A percentile compares a stretch with the other conserved stretches of the same genome.
phyloP scores from a whole-genome alignment of 116 monocot genomes.

The Zostera marina region DNA sequence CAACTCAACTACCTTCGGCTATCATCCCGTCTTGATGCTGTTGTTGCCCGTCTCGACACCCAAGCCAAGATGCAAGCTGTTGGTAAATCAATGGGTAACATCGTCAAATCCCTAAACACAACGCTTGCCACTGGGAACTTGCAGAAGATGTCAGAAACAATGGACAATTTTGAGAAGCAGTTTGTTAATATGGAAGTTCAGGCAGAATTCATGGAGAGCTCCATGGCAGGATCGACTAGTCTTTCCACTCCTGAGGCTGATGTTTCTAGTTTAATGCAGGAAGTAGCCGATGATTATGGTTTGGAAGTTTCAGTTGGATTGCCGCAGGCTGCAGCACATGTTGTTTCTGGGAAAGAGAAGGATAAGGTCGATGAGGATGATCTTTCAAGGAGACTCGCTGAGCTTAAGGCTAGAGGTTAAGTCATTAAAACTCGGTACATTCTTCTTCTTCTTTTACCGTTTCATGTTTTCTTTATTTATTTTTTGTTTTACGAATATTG shows the following conservation, averaged over 20 bases:
- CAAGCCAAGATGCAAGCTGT: constrained; percentile 39
- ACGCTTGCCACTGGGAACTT: constrained; percentile 24
- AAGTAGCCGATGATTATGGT: constrained; percentile 27
- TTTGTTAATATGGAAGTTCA: constrained; percentile 35
- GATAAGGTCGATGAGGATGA: constrained; percentile 36
- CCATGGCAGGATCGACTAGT: constrained; percentile 30
- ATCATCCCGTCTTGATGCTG: constrained; percentile 30
- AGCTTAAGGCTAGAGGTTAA: constrained; percentile 22
- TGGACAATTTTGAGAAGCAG: constrained; percentile 33
- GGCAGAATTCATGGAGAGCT: constrained; percentile 30
- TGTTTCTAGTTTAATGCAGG: constrained; percentile 25
- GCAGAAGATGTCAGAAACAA: constrained; percentile 33
- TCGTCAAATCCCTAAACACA: constrained; percentile 25
- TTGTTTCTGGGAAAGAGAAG: constrained; percentile 20
- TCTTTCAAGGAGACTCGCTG: constrained; percentile 17
- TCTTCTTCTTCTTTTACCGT: too few relatives aligned
- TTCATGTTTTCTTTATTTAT: too few relatives aligned
- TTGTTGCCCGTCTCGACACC: constrained; percentile 29
- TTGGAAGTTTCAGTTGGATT: constrained; percentile 27
- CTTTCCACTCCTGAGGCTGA: constrained; percentile 24
- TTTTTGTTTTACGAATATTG: too few relatives aligned
- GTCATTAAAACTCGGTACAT: too few relatives aligned
- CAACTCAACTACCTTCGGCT: constrained; percentile 38
- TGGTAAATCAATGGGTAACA: constrained; percentile 21
- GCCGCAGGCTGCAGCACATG: constrained; percentile 24